Evolutionary conservation across 208 protist species (phyloP).

Genomic region (Leishmania arabica): DNA sequence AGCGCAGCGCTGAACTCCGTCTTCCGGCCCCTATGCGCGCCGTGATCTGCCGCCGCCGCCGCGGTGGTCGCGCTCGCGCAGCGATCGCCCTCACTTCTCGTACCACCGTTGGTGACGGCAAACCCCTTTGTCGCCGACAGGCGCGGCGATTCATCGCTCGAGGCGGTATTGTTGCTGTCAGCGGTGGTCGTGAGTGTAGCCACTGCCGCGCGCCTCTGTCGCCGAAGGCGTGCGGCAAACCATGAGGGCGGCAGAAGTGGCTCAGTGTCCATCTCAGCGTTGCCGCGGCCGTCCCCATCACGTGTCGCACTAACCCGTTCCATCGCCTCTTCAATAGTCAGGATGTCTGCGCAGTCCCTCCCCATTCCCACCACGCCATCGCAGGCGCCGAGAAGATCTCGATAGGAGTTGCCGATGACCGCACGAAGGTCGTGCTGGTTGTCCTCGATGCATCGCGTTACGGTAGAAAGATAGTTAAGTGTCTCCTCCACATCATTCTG

Average conservation of each 20-base stretch:
- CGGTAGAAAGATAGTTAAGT: conserved; percentile 51
- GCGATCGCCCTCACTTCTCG: not conserved
- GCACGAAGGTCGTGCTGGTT: conserved; percentile 46
- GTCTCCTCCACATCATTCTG: conserved; percentile 62
- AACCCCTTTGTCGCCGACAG: not conserved
- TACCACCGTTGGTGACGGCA: no score
- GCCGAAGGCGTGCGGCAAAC: not conserved
- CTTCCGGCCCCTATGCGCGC: not conserved
- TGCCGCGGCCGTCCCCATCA: not conserved
- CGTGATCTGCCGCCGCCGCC: not conserved
- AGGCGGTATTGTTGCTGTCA: not conserved
- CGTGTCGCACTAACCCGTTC: not conserved
- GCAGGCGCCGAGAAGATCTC: conserved; percentile 58
- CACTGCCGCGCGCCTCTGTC: not conserved
- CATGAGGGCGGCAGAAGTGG: conserved; percentile 12
- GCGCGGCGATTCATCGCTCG: not conserved
- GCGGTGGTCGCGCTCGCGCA: not conserved
- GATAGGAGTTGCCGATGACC: conserved; percentile 61
- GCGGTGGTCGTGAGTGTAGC: not conserved
- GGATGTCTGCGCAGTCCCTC: conserved; percentile 43
- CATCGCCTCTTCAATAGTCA: conserved; percentile 32
- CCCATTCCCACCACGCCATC: conserved; percentile 63
- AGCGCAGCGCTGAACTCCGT: not conserved
- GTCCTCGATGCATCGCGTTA: conserved; percentile 59
- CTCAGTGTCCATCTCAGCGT: not conserved